A percentile compares a stretch with the other conserved stretches of the same genome.
phyloP scores from a whole-genome alignment of 345 rosid species.

The Litchi chinensis region DNA sequence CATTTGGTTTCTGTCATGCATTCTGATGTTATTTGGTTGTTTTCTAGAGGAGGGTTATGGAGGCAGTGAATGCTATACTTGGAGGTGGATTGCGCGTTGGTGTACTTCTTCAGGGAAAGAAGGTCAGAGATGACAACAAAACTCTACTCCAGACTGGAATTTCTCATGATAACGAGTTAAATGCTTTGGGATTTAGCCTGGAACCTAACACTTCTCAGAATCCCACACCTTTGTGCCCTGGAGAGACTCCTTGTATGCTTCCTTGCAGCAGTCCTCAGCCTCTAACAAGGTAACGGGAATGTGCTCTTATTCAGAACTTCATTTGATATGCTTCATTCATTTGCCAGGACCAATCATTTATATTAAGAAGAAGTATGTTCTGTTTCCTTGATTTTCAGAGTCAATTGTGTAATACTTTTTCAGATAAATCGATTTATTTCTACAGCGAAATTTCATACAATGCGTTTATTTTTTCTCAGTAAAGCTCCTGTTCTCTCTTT shows the following conservation, averaged over 20 bases:
- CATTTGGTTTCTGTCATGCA: constrained; percentile 12
- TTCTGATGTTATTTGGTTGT: constrained; percentile 29
- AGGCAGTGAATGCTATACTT: constrained; percentile 80
- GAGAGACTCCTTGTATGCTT: constrained; percentile 43
- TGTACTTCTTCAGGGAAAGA: constrained; percentile 82
- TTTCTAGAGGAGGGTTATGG: constrained; percentile 83
- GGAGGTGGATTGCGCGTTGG: constrained; percentile 80
- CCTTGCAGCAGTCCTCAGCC: constrained; percentile 52
- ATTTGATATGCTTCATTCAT: neutral
- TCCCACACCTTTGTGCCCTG: constrained; percentile 39
- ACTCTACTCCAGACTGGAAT: constrained; percentile 80
- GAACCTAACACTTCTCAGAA: constrained; percentile 71
- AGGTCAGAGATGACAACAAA: constrained; percentile 83
- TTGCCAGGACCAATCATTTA: neutral
- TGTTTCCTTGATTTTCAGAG: neutral
- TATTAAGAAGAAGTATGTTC: neutral
- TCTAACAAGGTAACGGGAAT: constrained; percentile 53
- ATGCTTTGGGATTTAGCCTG: constrained; percentile 77
- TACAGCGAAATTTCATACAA: neutral
- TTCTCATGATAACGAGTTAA: constrained; percentile 58
- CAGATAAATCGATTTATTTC: constrained; percentile 3
- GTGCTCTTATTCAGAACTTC: neutral
- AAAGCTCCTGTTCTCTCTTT: too few species aligned
- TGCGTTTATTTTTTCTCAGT: too few species aligned
- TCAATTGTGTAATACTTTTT: neutral